These are phyloP conservation scores for Pythium insidiosum DNA, from an alignment of 352 stramenopile species.

Conservation along the genomic window DNA sequence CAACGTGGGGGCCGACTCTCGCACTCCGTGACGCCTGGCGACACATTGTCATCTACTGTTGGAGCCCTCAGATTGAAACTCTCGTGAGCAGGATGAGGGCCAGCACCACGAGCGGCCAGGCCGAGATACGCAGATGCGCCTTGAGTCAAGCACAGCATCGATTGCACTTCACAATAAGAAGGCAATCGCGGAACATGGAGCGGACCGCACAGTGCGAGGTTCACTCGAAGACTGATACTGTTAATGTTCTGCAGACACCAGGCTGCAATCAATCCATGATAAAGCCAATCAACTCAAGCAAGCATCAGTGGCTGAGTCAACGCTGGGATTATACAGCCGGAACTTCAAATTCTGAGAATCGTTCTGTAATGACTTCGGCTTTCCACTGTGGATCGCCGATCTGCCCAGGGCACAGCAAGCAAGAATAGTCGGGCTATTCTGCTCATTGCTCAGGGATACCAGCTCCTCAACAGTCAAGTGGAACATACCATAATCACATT, in stretches of 20 bases:
- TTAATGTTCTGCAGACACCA: too few relatives aligned
- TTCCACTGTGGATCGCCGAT: slow-evolving; percentile 17
- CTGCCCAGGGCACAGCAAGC: slow-evolving; percentile 13
- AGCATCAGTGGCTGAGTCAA: not conserved
- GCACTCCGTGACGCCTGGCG: too few relatives aligned
- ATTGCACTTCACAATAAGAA: too few relatives aligned
- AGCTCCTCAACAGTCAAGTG: slow-evolving; percentile 12
- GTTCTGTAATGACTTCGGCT: slow-evolving; percentile 9
- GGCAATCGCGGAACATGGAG: too few relatives aligned
- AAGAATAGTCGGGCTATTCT: slow-evolving; percentile 13
- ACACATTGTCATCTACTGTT: not conserved
- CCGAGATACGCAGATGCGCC: not conserved
- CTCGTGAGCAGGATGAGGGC: not conserved
- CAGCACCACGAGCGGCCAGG: not conserved
- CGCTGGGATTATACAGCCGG: not conserved
- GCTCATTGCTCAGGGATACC: slow-evolving; percentile 20
- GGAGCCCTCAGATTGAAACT: not conserved
- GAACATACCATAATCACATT: too few relatives aligned
- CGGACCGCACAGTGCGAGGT: too few relatives aligned
- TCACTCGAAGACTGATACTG: too few relatives aligned
- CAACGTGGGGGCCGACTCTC: too few relatives aligned
- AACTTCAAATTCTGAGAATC: slow-evolving; percentile 6
- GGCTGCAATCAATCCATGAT: too few relatives aligned
- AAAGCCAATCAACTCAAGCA: not conserved
- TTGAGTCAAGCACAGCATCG: too few relatives aligned